phyloP scores from a whole-genome alignment of 2,329 filamentous ascomycete genomes.

The Penicillium sp. region DNA sequence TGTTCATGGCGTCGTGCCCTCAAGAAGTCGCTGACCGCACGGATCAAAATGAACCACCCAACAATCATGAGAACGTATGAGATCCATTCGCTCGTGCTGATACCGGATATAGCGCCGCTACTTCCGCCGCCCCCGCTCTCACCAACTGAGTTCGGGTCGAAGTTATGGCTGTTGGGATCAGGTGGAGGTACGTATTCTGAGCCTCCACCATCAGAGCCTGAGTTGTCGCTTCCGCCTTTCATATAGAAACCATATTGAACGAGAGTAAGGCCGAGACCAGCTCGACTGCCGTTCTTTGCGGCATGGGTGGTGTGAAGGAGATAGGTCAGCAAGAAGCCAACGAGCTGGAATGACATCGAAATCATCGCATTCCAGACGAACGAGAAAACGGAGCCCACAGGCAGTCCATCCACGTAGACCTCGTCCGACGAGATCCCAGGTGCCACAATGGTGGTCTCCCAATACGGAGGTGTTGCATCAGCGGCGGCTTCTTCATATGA shows the following conservation, averaged over 20 bases:
- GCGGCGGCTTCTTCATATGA: conserved; percentile 98
- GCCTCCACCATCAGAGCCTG: conserved; percentile 37
- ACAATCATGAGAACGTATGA: conserved; percentile 94
- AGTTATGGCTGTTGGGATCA: conserved; percentile 87
- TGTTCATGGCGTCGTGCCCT: conserved; percentile 86
- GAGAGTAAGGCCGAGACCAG: conserved; percentile 88
- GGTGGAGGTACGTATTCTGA: conserved; percentile 59
- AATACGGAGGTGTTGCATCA: conserved; percentile 93
- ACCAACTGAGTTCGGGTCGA: conserved; percentile 68
- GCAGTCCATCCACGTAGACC: conserved; percentile 93
- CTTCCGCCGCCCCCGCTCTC: conserved; percentile 36
- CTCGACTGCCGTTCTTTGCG: conserved; percentile 93
- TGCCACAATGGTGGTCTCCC: conserved; percentile 96
- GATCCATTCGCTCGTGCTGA: conserved; percentile 78
- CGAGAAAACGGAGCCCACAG: conserved; percentile 79
- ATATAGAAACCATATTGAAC: conserved; percentile 97
- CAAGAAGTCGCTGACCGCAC: conserved; percentile 87
- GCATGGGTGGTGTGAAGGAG: conserved; percentile 96
- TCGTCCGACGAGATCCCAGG: conserved; percentile 90
- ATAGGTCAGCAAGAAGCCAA: conserved; percentile 96
- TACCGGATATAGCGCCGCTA: conserved; percentile 48
- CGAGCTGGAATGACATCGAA: conserved; percentile 92
- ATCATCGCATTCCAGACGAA: conserved; percentile 84
- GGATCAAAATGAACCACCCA: conserved; percentile 95
- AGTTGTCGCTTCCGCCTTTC: conserved; percentile 59